Evolutionary conservation across 73 alveolate genomes (phyloP).

Genomic region (Paramecium tetraurelia): DNA sequence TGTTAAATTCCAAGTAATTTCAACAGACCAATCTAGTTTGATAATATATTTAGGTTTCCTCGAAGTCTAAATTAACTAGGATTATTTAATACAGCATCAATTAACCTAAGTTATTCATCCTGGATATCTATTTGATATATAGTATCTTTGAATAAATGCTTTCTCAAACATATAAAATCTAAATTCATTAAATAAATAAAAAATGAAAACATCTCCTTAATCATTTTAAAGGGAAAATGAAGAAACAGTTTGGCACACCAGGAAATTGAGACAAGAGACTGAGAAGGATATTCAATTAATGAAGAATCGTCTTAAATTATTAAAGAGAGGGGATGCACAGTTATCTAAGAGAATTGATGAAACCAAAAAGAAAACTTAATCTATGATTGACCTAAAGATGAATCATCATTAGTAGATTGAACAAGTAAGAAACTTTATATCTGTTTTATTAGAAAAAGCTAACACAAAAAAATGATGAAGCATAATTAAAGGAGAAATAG

Average conservation of each 20-base stretch:
- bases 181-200: background rate
- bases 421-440: background rate
- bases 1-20: background rate
- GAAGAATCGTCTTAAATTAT: background rate
- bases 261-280: conserved; percentile 16
- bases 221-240: conserved; percentile 12
- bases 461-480: conserved; percentile 8
- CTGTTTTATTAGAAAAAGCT: background rate
- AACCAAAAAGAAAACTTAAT: conserved; percentile 36
- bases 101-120: background rate
- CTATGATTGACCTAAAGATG: conserved; percentile 34
- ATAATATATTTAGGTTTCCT: background rate
- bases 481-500: background rate
- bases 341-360: conserved; percentile 31
- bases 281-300: conserved; percentile 15
- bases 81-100: background rate
- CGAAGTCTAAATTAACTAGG: background rate
- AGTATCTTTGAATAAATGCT: background rate
- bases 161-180: background rate
- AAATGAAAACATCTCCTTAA: conserved; percentile 31
- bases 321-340: conserved; percentile 17
- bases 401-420: conserved; percentile 6
- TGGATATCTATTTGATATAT: background rate
- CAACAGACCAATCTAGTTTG: background rate
- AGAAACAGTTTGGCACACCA: conserved; percentile 42